These are phyloP conservation scores for Nakazawaea holstii DNA, from an alignment of 805 yeast genomes.

Conservation along the genomic window DNA sequence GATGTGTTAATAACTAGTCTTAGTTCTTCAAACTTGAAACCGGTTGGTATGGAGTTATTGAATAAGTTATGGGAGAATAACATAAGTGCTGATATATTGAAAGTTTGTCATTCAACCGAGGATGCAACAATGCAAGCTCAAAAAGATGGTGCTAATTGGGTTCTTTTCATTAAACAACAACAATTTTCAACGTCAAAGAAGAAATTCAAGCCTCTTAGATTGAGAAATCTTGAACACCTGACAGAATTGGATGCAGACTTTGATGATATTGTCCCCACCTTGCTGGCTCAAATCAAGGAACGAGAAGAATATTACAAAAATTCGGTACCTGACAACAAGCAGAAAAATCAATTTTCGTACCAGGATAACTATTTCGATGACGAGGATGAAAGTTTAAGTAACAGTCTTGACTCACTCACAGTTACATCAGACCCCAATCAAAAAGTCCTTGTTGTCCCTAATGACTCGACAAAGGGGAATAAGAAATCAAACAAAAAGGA, in stretches of 20 bases:
- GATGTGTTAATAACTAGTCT: constrained; percentile 77
- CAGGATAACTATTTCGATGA: constrained; percentile 14
- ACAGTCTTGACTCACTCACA: constrained; percentile 16
- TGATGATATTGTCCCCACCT: constrained; percentile 52
- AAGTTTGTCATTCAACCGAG: constrained; percentile 44
- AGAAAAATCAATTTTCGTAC: not conserved
- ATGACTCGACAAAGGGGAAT: constrained; percentile 76
- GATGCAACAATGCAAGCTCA: constrained; percentile 62
- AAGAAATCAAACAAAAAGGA: constrained; percentile 73
- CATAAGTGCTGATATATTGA: constrained; percentile 71
- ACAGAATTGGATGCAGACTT: constrained; percentile 70
- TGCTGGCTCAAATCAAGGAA: constrained; percentile 24
- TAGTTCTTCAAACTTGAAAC: constrained; percentile 47
- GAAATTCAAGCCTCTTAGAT: constrained; percentile 69
- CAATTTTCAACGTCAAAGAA: constrained; percentile 29
- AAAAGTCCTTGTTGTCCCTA: constrained; percentile 62
- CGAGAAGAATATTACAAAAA: constrained; percentile 11
- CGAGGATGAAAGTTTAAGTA: constrained; percentile 17
- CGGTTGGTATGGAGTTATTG: constrained; percentile 59
- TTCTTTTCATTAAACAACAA: constrained; percentile 73
- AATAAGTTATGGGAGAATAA: constrained; percentile 67
- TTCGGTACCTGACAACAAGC: constrained; percentile 1
- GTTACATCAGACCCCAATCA: constrained; percentile 35
- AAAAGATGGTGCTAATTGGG: constrained; percentile 68
- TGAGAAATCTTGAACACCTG: constrained; percentile 55